Conservation (phyloP, 1,284 basidiomycete genomes). For the Mycosarcoma mackinlayi region DNA sequence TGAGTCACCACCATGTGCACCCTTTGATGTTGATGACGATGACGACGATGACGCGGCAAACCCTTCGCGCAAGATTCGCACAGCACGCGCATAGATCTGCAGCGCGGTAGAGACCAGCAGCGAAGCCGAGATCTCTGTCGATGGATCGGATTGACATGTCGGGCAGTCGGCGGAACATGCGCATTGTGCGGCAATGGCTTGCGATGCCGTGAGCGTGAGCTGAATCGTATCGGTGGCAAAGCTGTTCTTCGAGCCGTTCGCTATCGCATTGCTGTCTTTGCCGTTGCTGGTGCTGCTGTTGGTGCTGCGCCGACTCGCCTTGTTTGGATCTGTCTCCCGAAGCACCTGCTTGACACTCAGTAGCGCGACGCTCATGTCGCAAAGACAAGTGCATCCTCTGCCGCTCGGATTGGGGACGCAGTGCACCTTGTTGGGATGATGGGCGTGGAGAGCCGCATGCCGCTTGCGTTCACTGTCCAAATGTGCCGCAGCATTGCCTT, state of each 20-base stretch:
- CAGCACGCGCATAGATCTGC: constrained; percentile 66
- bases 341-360: constrained; percentile 57
- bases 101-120: constrained; percentile 63
- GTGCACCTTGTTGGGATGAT: constrained; percentile 58
- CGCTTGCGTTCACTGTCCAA: constrained; percentile 20
- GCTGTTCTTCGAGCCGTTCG: neutral
- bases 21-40: neutral
- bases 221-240: constrained; percentile 51
- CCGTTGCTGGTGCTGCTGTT: too few relatives aligned
- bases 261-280: neutral
- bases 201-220: constrained; percentile 62
- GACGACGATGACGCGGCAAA: constrained; percentile 32
- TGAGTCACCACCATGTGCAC: neutral
- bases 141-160: constrained; percentile 61
- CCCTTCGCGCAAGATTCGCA: constrained; percentile 60
- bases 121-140: constrained; percentile 54
- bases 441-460: constrained; percentile 17
- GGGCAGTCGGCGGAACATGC: constrained; percentile 65
- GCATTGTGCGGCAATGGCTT: constrained; percentile 62
- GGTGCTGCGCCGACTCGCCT: too few relatives aligned
- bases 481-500: neutral
- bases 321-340: constrained; percentile 35
- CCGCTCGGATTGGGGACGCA: constrained; percentile 66
- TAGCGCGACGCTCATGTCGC: constrained; percentile 60
- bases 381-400: constrained; percentile 64